Conservation (phyloP, 75 land plant species). For the Pinus albicaulis region DNA sequence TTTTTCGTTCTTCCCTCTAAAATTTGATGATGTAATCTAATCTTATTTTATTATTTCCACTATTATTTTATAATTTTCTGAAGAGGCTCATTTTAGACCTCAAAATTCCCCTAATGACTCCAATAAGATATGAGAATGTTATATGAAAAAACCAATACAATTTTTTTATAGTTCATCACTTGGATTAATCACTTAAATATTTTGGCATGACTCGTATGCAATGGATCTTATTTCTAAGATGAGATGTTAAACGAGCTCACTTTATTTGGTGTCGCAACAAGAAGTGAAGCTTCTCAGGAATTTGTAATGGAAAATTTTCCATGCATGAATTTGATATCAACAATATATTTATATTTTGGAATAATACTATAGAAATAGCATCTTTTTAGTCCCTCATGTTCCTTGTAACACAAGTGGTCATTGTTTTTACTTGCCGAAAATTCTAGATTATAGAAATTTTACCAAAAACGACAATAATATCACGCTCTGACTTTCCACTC, state of each 20-base stretch:
- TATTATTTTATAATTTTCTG: too few relatives aligned
- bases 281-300: slow-evolving; percentile 85
- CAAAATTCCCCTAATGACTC: too few relatives aligned
- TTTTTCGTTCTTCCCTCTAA: too few relatives aligned
- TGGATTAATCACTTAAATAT: too few relatives aligned
- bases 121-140: too few relatives aligned
- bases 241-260: slow-evolving; percentile 76
- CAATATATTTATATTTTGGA: slow-evolving; percentile 82
- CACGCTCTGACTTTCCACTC: slow-evolving; percentile 79
- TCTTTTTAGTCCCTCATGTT: slow-evolving; percentile 82
- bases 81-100: too few relatives aligned
- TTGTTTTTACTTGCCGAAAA: slow-evolving; percentile 82
- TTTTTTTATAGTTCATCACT: too few relatives aligned
- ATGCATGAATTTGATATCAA: slow-evolving; percentile 97
- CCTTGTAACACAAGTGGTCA: slow-evolving; percentile 59
- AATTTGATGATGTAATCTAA: too few relatives aligned
- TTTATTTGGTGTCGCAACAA: slow-evolving; percentile 88
- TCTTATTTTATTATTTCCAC: too few relatives aligned
- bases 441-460: slow-evolving; percentile 78
- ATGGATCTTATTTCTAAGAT: not conserved
- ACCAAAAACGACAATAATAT: slow-evolving; percentile 85
- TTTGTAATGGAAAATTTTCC: slow-evolving; percentile 37
- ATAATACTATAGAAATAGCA: slow-evolving; percentile 95
- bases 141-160: too few relatives aligned
- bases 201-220: too few relatives aligned